Conservation (phyloP, 139 green algal species). For the Pseudopediastrum boryanum region DNA sequence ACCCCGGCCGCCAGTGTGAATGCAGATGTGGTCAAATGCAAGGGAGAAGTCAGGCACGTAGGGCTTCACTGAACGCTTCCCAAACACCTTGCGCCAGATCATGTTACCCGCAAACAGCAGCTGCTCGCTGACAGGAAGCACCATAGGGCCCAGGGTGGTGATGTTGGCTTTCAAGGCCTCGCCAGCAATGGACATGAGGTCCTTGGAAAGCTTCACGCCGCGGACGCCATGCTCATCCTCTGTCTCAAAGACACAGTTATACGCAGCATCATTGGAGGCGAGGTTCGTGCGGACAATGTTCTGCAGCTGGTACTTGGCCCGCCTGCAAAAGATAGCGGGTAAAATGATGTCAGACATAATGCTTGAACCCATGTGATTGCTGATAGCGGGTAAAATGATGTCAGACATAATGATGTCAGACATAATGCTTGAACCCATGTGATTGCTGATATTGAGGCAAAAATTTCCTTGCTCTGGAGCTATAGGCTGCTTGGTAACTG, state of each 20-base stretch:
- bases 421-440: background rate
- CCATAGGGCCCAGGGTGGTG: conserved; percentile 89
- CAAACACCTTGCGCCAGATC: conserved; percentile 74
- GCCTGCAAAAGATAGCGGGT: conserved; percentile 6
- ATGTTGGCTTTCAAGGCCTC: conserved; percentile 88
- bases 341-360: background rate
- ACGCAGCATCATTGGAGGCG: conserved; percentile 86
- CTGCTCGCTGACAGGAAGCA: conserved; percentile 87
- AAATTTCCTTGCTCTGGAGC: background rate
- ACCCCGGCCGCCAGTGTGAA: conserved; percentile 92
- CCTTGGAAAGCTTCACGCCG: conserved; percentile 87
- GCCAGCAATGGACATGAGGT: conserved; percentile 92
- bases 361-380: background rate
- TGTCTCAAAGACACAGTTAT: conserved; percentile 84
- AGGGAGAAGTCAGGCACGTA: conserved; percentile 98
- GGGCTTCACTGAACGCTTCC: conserved; percentile 42
- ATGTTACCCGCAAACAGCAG: conserved; percentile 91
- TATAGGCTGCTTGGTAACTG: background rate
- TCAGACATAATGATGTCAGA: background rate
- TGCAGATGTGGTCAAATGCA: conserved; percentile 97
- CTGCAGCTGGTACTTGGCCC: conserved; percentile 63
- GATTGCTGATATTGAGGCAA: background rate
- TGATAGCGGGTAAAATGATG: background rate
- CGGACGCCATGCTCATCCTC: conserved; percentile 71
- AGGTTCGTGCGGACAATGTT: conserved; percentile 90